Evolutionary conservation across 441 rosid species (phyloP).

Genomic region (Adansonia grandidieri): DNA sequence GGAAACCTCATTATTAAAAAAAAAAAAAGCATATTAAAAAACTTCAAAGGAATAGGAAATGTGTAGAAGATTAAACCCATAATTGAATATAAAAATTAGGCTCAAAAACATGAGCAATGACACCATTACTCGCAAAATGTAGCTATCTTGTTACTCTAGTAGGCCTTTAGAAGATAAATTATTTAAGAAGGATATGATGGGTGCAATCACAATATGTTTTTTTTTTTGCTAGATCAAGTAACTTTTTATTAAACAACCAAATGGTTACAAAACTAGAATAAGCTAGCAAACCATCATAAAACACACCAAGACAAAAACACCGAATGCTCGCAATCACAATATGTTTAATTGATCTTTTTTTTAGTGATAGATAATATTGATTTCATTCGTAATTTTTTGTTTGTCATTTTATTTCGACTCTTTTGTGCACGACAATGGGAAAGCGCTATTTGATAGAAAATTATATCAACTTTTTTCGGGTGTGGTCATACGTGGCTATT

Average conservation of each 20-base stretch:
- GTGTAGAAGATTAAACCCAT: conserved; percentile 10
- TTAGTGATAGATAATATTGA: not conserved
- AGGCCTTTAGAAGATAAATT: not conserved
- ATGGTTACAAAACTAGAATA: too few relatives aligned
- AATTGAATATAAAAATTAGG: conserved; percentile 16
- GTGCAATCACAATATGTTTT: not conserved
- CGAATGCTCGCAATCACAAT: too few relatives aligned
- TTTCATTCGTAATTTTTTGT: not conserved
- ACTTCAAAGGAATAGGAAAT: not conserved
- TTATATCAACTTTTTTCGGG: not conserved
- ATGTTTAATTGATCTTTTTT: not conserved
- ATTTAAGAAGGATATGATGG: not conserved
- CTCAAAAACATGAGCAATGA: not conserved
- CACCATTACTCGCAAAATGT: not conserved
- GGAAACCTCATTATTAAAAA: not conserved
- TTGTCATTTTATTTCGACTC: not conserved
- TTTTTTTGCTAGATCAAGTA: not conserved
- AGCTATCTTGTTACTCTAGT: not conserved
- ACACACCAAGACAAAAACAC: too few relatives aligned
- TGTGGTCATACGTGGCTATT: not conserved
- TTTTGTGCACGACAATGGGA: conserved; percentile 17
- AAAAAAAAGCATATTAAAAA: not conserved
- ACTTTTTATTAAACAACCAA: too few relatives aligned
- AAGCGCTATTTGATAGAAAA: not conserved
- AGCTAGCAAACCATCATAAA: too few relatives aligned